phyloP scores from a whole-genome alignment of 176 grass and related monocot species.

The Zizania latifolia region DNA sequence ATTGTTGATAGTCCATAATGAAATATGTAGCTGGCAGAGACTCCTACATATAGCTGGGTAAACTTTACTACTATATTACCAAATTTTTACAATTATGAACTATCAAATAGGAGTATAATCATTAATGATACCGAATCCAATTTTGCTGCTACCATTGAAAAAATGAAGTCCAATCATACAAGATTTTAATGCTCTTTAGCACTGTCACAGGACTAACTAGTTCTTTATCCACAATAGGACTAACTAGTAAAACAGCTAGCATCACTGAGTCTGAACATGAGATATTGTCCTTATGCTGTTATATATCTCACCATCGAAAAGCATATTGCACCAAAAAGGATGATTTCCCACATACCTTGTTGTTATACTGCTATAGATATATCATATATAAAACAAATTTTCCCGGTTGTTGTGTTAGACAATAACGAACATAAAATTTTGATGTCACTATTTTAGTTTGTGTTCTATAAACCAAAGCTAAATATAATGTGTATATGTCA shows the following conservation, averaged over 20 bases:
- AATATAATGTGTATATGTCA: neutral
- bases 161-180: conserved; percentile 2
- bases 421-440: neutral
- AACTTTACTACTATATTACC: neutral
- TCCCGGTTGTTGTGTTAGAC: neutral
- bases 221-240: neutral
- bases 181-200: neutral
- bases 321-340: neutral
- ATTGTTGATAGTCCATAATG: neutral
- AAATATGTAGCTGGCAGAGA: neutral
- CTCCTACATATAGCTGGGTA: neutral
- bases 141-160: neutral
- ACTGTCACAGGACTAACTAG: neutral
- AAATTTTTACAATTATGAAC: neutral
- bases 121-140: too few relatives aligned
- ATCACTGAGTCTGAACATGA: neutral
- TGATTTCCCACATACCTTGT: neutral
- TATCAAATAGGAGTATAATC: neutral
- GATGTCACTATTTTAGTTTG: too few relatives aligned
- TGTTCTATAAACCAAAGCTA: neutral
- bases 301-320: conserved; percentile 10
- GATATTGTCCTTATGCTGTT: neutral
- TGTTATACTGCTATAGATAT: neutral
- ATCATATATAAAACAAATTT: conserved; percentile 10
- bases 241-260: neutral